A percentile compares a stretch with the other conserved stretches of the same genome.
Evolutionary conservation across 805 yeast species (phyloP).

Genomic region (Candida tallmaniae): DNA sequence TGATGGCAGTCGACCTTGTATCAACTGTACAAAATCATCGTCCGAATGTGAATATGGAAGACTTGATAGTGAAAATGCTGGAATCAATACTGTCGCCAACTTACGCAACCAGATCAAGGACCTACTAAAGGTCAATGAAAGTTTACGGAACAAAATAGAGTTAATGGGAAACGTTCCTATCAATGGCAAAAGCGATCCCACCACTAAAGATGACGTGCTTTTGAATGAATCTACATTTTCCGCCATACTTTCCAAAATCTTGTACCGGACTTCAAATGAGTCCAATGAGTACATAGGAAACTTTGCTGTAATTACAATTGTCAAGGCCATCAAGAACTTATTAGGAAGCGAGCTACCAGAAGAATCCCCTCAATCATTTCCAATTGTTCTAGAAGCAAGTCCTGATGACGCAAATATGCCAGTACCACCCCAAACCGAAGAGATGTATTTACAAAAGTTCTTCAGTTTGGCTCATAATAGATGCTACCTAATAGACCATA

Average conservation of each 20-base stretch:
- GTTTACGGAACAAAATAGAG: neutral
- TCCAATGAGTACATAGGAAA: constrained; percentile 11
- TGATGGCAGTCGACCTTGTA: constrained; percentile 7
- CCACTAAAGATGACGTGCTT: neutral
- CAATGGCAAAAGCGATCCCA: neutral
- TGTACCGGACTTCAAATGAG: constrained; percentile 7
- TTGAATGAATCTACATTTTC: constrained; percentile 9
- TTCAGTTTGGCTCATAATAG: constrained; percentile 14
- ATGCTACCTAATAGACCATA: constrained; percentile 8
- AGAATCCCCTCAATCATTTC: constrained; percentile 1
- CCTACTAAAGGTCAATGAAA: neutral
- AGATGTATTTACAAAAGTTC: constrained; percentile 7
- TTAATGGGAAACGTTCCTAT: neutral
- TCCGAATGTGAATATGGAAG: constrained; percentile 4
- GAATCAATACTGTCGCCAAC: neutral
- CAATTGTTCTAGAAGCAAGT: constrained; percentile 2
- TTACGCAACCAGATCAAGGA: neutral
- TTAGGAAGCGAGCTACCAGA: constrained; percentile 1
- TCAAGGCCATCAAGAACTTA: constrained; percentile 8
- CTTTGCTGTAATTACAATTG: constrained; percentile 13
- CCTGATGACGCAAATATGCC: constrained; percentile 1
- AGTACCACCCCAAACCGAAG: constrained; percentile 4
- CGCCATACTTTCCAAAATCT: constrained; percentile 7
- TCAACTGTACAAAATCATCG: constrained; percentile 1
- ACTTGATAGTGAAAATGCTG: neutral